phyloP scores from a whole-genome alignment of 2,329 filamentous ascomycete species.

The Lecanicillium sp. region DNA sequence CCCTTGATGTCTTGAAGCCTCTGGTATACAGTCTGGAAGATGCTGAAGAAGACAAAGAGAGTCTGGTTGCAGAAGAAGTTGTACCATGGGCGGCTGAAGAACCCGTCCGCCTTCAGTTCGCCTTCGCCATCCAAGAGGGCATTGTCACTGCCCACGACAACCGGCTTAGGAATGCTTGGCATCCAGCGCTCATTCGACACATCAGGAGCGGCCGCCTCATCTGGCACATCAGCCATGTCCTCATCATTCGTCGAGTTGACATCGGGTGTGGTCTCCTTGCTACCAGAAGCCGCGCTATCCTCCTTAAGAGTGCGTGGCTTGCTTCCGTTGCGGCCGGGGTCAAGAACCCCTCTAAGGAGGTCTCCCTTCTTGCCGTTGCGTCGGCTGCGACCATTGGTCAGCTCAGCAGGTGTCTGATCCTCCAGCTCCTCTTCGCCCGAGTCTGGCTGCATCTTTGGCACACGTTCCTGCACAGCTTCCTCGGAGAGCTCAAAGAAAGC shows the following conservation, averaged over 20 bases:
- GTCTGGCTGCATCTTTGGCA: conserved; percentile 61
- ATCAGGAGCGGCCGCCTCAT: conserved; percentile 54
- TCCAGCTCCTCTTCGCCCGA: conserved; percentile 73
- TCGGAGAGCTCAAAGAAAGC: conserved; percentile 70
- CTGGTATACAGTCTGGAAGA: conserved; percentile 86
- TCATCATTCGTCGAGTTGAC: conserved; percentile 70
- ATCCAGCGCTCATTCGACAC: conserved; percentile 58
- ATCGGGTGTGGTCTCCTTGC: conserved; percentile 85
- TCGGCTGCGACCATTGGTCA: conserved; percentile 59
- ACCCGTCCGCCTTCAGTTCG: conserved; percentile 67
- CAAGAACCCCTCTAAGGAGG: conserved; percentile 78
- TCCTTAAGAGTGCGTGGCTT: conserved; percentile 67
- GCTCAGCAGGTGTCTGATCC: conserved; percentile 62
- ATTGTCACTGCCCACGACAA: conserved; percentile 44
- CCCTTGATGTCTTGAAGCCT: conserved; percentile 78
- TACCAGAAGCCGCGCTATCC: conserved; percentile 67
- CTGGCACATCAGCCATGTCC: conserved; percentile 56
- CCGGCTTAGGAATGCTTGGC: conserved; percentile 50
- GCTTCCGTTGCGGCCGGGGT: conserved; percentile 65
- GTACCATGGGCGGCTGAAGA: conserved; percentile 73
- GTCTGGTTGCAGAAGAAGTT: conserved; percentile 89
- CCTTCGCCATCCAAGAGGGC: conserved; percentile 49
- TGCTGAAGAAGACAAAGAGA: conserved; percentile 89
- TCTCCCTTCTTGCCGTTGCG: conserved; percentile 72
- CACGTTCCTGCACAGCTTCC: conserved; percentile 58